phyloP scores from a whole-genome alignment of 202 grass and related monocot species.

The Dendrocalamus latiflorus region DNA sequence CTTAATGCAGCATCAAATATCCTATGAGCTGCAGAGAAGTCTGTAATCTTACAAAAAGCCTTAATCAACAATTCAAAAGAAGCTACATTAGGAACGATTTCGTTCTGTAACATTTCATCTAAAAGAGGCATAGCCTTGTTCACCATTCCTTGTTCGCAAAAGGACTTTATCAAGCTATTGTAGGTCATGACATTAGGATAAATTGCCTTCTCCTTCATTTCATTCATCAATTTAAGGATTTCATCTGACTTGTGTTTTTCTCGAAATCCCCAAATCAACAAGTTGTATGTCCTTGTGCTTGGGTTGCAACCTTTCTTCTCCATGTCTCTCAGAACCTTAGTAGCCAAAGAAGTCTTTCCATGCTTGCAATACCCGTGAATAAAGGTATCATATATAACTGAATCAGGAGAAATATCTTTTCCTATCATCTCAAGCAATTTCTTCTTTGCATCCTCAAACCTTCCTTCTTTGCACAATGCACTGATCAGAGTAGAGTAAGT shows the following conservation, averaged over 20 bases:
- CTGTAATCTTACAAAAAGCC: slow-evolving; percentile 53
- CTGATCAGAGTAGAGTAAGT: slow-evolving; percentile 84
- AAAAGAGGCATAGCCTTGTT: slow-evolving; percentile 65
- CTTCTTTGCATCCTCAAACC: slow-evolving; percentile 83
- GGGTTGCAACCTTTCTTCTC: slow-evolving; percentile 81
- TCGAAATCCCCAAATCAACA: slow-evolving; percentile 75
- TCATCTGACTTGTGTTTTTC: slow-evolving; percentile 66
- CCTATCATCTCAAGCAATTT: slow-evolving; percentile 76
- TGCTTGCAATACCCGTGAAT: slow-evolving; percentile 78
- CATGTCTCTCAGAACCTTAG: slow-evolving; percentile 91
- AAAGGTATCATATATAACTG: slow-evolving; percentile 83
- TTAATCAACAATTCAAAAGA: slow-evolving; percentile 86
- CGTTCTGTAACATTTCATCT: slow-evolving; percentile 89
- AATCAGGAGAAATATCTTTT: slow-evolving; percentile 73
- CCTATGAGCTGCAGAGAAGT: slow-evolving; percentile 64
- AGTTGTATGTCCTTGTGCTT: slow-evolving; percentile 86
- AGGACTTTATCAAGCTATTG: slow-evolving; percentile 79
- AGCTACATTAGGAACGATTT: slow-evolving; percentile 68
- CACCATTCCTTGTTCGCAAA: slow-evolving; percentile 59
- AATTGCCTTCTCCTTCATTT: slow-evolving; percentile 78
- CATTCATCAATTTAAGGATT: slow-evolving; percentile 72
- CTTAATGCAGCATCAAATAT: slow-evolving; percentile 76
- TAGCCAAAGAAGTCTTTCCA: slow-evolving; percentile 69
- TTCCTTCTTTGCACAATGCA: slow-evolving; percentile 61
- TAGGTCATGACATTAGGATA: slow-evolving; percentile 66